phyloP scores from a whole-genome alignment of 345 rosid species.

The Anacardium occidentale region DNA sequence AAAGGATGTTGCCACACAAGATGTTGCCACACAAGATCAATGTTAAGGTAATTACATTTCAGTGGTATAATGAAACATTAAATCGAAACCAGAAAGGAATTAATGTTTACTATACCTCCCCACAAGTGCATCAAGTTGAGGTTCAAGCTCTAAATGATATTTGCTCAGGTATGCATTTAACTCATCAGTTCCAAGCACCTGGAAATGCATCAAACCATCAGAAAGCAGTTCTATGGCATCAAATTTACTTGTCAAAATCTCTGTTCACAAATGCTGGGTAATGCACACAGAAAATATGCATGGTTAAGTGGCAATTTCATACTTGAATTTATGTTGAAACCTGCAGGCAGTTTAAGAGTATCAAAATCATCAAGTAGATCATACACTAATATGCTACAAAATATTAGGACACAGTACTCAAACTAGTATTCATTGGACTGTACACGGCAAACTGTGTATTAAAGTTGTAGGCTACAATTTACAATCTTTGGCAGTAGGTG shows the following conservation, averaged over 20 bases:
- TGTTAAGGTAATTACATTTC: background rate
- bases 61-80: background rate
- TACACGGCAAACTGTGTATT: background rate
- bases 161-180: constrained; percentile 84
- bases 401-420: background rate
- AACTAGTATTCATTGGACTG: background rate
- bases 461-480: background rate
- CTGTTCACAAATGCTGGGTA: background rate
- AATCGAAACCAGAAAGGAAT: background rate
- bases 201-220: constrained; percentile 26
- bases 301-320: too few species aligned
- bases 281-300: background rate
- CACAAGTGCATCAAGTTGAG: constrained; percentile 90
- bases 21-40: constrained; percentile 3
- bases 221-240: constrained; percentile 15
- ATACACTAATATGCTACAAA: background rate
- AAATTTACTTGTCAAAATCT: background rate
- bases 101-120: constrained; percentile 56
- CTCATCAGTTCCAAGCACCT: constrained; percentile 96
- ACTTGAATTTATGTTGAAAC: too few species aligned
- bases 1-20: background rate
- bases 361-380: background rate
- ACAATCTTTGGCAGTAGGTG: background rate
- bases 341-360: background rate
- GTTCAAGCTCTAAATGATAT: constrained; percentile 86